Base-by-base conservation (phyloP, 345 rosid species). In the Rhizophora apiculata region DNA sequence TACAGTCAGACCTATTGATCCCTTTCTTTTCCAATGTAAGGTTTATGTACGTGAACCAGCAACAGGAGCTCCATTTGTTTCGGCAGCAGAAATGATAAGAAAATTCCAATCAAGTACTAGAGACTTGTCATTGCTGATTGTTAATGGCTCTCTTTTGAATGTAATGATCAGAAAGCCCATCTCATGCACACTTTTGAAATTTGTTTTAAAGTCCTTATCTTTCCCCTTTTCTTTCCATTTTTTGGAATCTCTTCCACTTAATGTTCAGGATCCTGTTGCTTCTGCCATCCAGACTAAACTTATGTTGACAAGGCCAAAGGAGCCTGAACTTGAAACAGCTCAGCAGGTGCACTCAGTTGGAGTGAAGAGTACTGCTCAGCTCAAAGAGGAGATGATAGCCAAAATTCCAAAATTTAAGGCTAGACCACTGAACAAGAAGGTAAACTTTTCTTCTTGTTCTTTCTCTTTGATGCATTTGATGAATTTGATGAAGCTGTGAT, bases 331-430 rank as follows among this genome's bases (percentile, higher is more conserved):
- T 63, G 97, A 87, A 84, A 92, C 99, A 74, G 70, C 94, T 68
- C 99, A 95, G 76, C 77, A 98, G 24, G 84, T 82, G 68, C 98
- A 97, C 46, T 74, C 91, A 15, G 88, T 90, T 57, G 85, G 60
- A 79, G 75, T 89, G 68, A 96, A 90, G 85, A 90, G 99, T 74
- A 80, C 88, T n/a, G 89, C 90, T 6, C 98, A 96, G 80, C 84
- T 96, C 62, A 98, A 95, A 79, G 99, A 90, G 82, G 99, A 95
- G 86, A 86, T 95, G 96, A 81, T 95, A 90, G 91, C 97, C 54
- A 90, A 92, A 79, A 86, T 92, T 76, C 98, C 98, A 1, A 95
- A 95, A 78, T 95, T 95, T 76, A 95, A 89, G 86, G 99, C 98
- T 72, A 85, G 94, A 72, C 94, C 94, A 30, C 51, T 95, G 54